These are phyloP conservation scores for Trichoderma koningiopsis DNA, from an alignment of 2,329 filamentous ascomycete genomes.

Conservation along the genomic window DNA sequence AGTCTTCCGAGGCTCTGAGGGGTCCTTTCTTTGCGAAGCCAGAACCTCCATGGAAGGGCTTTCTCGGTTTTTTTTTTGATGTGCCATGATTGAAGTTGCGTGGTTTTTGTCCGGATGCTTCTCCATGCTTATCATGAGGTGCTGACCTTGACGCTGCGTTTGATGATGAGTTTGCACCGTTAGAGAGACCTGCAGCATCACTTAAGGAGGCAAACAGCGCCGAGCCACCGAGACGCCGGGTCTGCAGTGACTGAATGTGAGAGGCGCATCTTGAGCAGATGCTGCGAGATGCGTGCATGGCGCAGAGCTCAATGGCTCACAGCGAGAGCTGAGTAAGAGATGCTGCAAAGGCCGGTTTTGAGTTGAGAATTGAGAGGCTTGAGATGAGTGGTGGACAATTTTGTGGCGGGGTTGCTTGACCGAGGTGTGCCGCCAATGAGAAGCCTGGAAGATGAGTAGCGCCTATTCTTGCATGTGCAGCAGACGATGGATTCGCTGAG, in stretches of 20 bases:
- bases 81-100: neutral
- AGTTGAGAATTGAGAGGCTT: slow-evolving; percentile 8
- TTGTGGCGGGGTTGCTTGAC: slow-evolving; percentile 27
- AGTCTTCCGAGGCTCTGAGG: slow-evolving; percentile 27
- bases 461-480: neutral
- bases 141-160: neutral
- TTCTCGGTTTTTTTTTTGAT: neutral
- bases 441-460: neutral
- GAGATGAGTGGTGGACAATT: slow-evolving; percentile 1
- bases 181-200: slow-evolving; percentile 21
- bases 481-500: neutral
- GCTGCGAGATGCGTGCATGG: slow-evolving; percentile 41
- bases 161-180: too few relatives aligned
- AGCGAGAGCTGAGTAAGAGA: neutral
- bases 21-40: slow-evolving; percentile 16
- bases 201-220: slow-evolving; percentile 34
- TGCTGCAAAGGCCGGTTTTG: neutral
- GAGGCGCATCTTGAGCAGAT: slow-evolving; percentile 42
- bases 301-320: slow-evolving; percentile 21
- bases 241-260: slow-evolving; percentile 32
- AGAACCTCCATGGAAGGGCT: neutral
- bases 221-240: slow-evolving; percentile 29
- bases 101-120: neutral
- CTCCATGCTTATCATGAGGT: neutral
- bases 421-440: slow-evolving; percentile 25